Conservation (phyloP, 768 basidiomycete genomes). For the Boletus sp. region DNA sequence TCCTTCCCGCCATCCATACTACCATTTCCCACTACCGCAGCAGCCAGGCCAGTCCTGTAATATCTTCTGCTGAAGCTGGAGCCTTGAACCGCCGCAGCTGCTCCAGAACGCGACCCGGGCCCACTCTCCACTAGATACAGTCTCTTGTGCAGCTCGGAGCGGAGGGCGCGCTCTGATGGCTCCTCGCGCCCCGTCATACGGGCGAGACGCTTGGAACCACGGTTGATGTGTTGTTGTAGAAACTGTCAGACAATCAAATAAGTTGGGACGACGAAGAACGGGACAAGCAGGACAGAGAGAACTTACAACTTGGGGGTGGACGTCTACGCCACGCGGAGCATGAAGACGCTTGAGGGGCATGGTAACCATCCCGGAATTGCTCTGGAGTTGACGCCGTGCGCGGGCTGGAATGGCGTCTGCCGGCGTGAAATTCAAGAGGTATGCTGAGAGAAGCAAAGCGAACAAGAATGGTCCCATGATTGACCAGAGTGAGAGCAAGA, state of each 20-base stretch:
- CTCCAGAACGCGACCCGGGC: conserved; percentile 10
- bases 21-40: neutral
- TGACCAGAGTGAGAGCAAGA: neutral
- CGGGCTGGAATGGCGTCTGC: conserved; percentile 23
- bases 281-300: neutral
- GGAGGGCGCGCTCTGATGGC: conserved; percentile 48
- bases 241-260: conserved; percentile 36
- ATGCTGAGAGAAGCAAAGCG: conserved; percentile 51
- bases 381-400: conserved; percentile 10
- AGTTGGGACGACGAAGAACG: neutral
- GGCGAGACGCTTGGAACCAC: conserved; percentile 58
- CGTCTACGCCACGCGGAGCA: conserved; percentile 23
- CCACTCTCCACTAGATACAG: conserved; percentile 35
- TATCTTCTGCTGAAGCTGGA: conserved; percentile 7
- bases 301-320: conserved; percentile 45
- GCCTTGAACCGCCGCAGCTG: neutral
- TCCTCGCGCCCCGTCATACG: conserved; percentile 60
- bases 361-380: conserved; percentile 34
- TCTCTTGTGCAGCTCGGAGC: conserved; percentile 42
- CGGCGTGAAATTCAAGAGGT: conserved; percentile 44
- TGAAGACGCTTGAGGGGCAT: conserved; percentile 41
- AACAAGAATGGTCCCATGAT: conserved; percentile 53
- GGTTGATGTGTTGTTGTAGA: conserved; percentile 70
- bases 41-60: conserved; percentile 9
- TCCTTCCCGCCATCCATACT: neutral